Conservation (phyloP, 2,329 filamentous ascomycete genomes). For the Monosporascus sp. region DNA sequence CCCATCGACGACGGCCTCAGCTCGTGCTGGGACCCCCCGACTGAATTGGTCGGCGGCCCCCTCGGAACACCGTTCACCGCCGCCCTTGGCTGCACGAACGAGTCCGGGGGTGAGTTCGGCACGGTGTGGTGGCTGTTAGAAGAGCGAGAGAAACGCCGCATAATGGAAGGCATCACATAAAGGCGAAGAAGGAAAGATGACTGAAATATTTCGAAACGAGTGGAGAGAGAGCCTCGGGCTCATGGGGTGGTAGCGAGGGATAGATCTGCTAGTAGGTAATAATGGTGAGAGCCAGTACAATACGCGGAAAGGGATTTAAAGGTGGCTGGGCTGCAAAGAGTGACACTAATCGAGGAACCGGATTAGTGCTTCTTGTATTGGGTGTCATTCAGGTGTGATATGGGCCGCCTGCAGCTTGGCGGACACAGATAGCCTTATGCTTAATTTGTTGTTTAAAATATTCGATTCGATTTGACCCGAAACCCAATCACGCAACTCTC, state of each 20-base stretch:
- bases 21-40: background rate
- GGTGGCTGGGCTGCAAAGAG: background rate
- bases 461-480: no score
- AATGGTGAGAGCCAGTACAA: no score
- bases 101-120: background rate
- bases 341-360: background rate
- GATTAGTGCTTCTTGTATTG: background rate
- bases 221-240: background rate
- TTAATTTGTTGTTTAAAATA: no score
- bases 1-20: background rate
- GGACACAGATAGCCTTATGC: no score
- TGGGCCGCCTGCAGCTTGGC: no score
- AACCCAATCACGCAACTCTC: no score
- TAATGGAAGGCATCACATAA: background rate
- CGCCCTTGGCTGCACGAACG: background rate
- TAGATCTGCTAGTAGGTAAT: no score
- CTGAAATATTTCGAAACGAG: background rate
- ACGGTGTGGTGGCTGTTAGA: background rate
- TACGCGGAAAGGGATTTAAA: background rate
- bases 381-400: no score
- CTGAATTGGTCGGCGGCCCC: background rate
- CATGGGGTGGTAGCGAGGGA: no score
- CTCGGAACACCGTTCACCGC: background rate
- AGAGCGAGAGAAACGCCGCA: background rate
- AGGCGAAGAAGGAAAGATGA: background rate